Base-by-base conservation (phyloP, 1,139 yeast species). In the Candida anutae region DNA sequence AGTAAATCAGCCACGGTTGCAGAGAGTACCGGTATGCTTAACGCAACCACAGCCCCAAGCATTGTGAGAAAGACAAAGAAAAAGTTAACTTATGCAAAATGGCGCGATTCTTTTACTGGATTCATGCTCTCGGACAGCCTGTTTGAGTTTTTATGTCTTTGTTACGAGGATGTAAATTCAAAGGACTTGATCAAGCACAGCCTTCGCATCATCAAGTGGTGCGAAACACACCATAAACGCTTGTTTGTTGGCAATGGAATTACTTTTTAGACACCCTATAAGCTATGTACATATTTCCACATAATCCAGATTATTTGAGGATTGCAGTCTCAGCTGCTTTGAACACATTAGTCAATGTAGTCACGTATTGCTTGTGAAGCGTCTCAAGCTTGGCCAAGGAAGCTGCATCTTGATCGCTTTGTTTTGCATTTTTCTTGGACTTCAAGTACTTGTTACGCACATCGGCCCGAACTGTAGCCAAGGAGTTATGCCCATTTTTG, bases 401-500 rank as follows among this genome's bases (percentile, higher is more conserved):
- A 40, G 70, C 74, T 35, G 62, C 65, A 26, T 77, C 71, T 15
- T 58, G 50, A 43, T 79, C 84, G 35, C 66, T 67, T 8, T 8
- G 10, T 17, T 8, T 8, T 8, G 8, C 9, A 8, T 17, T 17
- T 30, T 74, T 66, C 45, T 76, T 76, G 33, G 66, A 62, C 33
- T 53, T 55, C 39, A 77, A 74, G 39, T 81, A 55, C 33, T 74
- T 74, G 34, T 73, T 72, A 50, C 81, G 54, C 9, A 71, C 68
- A 22, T 71, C 73, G 9, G 72, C 67, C 50, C 96, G 72, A n/a
- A 79, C 58, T 3, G 69, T 49, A 4, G 78, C 67, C 37, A 87
- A 58, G 0, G 85, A 74, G 32, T 65, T 67, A 28, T 56, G 54
- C 12, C 63, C 53, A 38, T 70, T 72, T 37, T 75, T 77, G 54